These are phyloP conservation scores for Cladophialophora chaetospira DNA, from an alignment of 2,329 filamentous ascomycete species.

Conservation along the genomic window DNA sequence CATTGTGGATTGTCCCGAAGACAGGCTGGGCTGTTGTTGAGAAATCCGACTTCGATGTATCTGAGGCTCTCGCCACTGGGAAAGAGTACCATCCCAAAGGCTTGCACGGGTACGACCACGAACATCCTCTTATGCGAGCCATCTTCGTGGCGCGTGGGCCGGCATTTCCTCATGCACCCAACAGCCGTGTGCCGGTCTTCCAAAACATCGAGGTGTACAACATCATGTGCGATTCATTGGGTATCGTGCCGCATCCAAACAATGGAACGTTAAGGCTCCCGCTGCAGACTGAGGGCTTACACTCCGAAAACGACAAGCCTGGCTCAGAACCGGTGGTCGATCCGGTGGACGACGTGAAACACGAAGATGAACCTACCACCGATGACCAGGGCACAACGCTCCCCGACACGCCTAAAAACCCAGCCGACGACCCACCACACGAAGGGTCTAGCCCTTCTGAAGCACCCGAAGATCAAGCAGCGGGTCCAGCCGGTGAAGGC, in stretches of 20 bases:
- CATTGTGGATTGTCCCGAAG: slow-evolving; percentile 90
- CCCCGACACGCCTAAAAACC: neutral
- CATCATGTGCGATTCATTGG: slow-evolving; percentile 84
- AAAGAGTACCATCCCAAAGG: slow-evolving; percentile 76
- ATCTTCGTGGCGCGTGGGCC: slow-evolving; percentile 92
- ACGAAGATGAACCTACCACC: too few relatives aligned
- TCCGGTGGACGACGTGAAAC: slow-evolving; percentile 15
- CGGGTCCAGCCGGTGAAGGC: slow-evolving; percentile 1
- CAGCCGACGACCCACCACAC: too few relatives aligned
- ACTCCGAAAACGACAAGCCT: slow-evolving; percentile 44
- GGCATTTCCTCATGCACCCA: slow-evolving; percentile 82
- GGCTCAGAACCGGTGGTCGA: slow-evolving; percentile 22
- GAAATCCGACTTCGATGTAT: slow-evolving; percentile 74
- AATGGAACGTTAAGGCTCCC: slow-evolving; percentile 74
- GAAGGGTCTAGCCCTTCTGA: too few relatives aligned
- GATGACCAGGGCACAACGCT: neutral
- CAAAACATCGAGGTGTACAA: slow-evolving; percentile 97
- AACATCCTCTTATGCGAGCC: slow-evolving; percentile 92
- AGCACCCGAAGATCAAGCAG: too few relatives aligned
- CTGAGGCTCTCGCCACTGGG: slow-evolving; percentile 64
- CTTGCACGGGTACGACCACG: slow-evolving; percentile 91
- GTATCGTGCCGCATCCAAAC: slow-evolving; percentile 72
- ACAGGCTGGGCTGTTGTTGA: slow-evolving; percentile 90
- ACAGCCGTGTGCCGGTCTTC: slow-evolving; percentile 77
- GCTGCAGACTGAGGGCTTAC: slow-evolving; percentile 47